These are phyloP conservation scores for Leccinum subgranulosum DNA, from an alignment of 768 basidiomycete species.

Conservation along the genomic window DNA sequence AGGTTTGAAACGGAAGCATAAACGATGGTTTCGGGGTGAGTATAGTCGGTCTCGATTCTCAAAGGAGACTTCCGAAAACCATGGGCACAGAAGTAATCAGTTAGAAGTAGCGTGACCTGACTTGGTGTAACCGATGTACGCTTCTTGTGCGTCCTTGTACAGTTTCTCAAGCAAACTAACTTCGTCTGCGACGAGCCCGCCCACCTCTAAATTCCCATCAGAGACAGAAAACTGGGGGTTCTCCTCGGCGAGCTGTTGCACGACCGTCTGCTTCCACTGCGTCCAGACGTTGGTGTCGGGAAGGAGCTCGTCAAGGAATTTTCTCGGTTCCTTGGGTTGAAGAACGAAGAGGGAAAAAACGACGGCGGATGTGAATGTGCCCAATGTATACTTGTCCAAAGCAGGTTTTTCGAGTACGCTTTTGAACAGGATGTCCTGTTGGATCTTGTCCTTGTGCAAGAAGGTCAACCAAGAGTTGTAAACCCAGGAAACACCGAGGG, in stretches of 20 bases:
- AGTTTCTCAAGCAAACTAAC: not conserved
- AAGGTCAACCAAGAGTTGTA: constrained; percentile 25
- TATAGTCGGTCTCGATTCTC: no score
- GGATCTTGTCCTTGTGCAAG: constrained; percentile 28
- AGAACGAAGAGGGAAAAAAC: constrained; percentile 3
- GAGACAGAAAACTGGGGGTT: not conserved
- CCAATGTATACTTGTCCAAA: not conserved
- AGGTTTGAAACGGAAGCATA: no score
- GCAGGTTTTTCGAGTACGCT: not conserved
- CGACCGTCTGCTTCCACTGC: constrained; percentile 2
- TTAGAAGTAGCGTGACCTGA: no score
- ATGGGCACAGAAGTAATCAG: no score
- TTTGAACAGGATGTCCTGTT: constrained; percentile 1
- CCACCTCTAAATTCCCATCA: not conserved
- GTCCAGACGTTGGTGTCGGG: constrained; percentile 7
- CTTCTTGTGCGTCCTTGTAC: no score
- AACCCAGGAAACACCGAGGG: constrained; percentile 24
- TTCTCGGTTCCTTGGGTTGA: constrained; percentile 1
- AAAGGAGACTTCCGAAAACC: no score
- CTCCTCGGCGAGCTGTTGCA: not conserved
- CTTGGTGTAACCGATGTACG: no score
- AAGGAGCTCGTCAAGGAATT: constrained; percentile 1
- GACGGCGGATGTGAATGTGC: constrained; percentile 4
- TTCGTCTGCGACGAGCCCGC: not conserved
- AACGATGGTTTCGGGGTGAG: no score